A percentile compares a stretch with the other conserved stretches of the same genome.
Conservation (phyloP, 768 basidiomycete species). For the Myochromella boudieri region DNA sequence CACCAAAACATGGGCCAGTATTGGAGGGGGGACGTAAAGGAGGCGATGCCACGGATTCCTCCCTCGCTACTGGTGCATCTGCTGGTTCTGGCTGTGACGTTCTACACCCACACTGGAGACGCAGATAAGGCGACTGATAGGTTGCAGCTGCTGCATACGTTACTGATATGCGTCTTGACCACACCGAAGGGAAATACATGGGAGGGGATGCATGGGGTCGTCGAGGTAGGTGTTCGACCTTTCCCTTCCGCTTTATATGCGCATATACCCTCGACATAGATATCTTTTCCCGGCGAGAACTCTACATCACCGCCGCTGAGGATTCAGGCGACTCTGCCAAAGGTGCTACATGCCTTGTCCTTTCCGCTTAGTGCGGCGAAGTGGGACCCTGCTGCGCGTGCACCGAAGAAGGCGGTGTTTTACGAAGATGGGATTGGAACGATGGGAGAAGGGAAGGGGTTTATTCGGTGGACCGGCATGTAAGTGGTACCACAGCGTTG, state of each 20-base stretch:
- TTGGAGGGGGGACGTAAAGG: slow-evolving; percentile 7
- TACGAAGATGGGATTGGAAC: slow-evolving; percentile 62
- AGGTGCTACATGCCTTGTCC: slow-evolving; percentile 59
- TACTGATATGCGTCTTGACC: slow-evolving; percentile 61
- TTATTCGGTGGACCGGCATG: slow-evolving; percentile 21
- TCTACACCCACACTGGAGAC: slow-evolving; percentile 59
- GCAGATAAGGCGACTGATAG: slow-evolving; percentile 47
- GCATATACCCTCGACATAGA: slow-evolving; percentile 25
- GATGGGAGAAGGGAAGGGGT: slow-evolving; percentile 22
- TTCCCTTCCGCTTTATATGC: slow-evolving; percentile 16
- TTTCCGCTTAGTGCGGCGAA: slow-evolving; percentile 72
- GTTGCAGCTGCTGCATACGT: slow-evolving; percentile 58
- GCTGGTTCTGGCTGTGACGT: slow-evolving; percentile 61
- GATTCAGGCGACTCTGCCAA: slow-evolving; percentile 67
- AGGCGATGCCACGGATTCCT: too few relatives aligned
- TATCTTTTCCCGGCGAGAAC: slow-evolving; percentile 34
- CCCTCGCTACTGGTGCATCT: slow-evolving; percentile 49
- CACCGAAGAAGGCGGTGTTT: slow-evolving; percentile 72
- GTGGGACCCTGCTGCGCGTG: slow-evolving; percentile 71
- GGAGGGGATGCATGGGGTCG: slow-evolving; percentile 26
- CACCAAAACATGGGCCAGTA: background rate
- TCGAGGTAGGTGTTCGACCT: slow-evolving; percentile 25
- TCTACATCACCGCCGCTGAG: slow-evolving; percentile 38
- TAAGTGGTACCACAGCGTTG: slow-evolving; percentile 32
- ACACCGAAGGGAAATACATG: slow-evolving; percentile 1